A percentile compares a stretch with the other conserved stretches of the same genome.
Conservation (phyloP, 345 rosid species). For the Excoecaria cochinchinensis region DNA sequence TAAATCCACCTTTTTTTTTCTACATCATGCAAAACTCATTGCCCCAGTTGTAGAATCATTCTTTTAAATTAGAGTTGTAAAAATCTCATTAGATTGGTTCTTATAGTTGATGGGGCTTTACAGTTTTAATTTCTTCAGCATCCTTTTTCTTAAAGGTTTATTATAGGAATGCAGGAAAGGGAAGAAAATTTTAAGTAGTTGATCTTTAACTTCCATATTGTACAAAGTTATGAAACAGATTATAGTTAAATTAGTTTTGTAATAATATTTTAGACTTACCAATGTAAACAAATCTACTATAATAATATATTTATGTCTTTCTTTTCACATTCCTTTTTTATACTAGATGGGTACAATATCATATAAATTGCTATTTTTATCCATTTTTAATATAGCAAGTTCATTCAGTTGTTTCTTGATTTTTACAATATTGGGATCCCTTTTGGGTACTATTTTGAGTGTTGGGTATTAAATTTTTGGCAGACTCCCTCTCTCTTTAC, state of each 20-base stretch:
- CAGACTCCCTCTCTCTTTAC: too few species aligned
- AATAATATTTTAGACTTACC: neutral
- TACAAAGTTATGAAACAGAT: slow-evolving; percentile 18
- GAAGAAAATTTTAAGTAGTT: slow-evolving; percentile 13
- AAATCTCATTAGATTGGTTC: slow-evolving; percentile 30
- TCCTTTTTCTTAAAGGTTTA: slow-evolving; percentile 13
- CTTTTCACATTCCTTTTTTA: neutral
- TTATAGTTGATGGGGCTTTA: slow-evolving; percentile 26
- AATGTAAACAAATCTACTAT: neutral
- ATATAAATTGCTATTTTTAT: too few species aligned
- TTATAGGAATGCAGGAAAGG: slow-evolving; percentile 23
- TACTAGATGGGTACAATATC: too few species aligned
- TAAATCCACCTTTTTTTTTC: slow-evolving; percentile 27
- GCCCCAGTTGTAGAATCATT: slow-evolving; percentile 31
- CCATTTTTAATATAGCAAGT: too few species aligned
- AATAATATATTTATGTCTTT: neutral
- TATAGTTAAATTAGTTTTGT: slow-evolving; percentile 11
- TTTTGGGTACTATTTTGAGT: too few species aligned
- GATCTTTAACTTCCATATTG: too few species aligned
- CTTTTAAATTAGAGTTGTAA: slow-evolving; percentile 28
- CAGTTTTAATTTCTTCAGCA: slow-evolving; percentile 1
- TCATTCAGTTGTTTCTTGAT: too few species aligned
- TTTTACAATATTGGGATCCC: too few species aligned
- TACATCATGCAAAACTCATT: slow-evolving; percentile 20
- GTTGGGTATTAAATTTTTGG: too few species aligned